These are phyloP conservation scores for Plectosphaerella plurivora DNA, from an alignment of 2,329 filamentous ascomycete genomes.

Conservation along the genomic window DNA sequence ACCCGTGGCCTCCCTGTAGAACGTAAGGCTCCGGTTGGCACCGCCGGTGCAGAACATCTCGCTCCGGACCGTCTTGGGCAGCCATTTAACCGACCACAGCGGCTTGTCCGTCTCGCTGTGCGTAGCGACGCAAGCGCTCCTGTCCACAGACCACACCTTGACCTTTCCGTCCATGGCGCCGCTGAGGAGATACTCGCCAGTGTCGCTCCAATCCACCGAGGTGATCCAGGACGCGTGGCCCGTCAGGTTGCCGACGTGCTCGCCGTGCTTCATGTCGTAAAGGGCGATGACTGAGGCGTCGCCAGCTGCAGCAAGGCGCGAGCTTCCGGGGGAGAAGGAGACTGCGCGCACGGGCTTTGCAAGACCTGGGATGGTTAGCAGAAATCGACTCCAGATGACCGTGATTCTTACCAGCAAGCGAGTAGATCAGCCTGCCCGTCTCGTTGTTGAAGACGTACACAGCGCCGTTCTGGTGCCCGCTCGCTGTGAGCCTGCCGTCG, in stretches of 20 bases:
- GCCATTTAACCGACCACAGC: conserved; percentile 80
- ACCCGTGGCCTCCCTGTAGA: conserved; percentile 82
- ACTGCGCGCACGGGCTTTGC: conserved; percentile 82
- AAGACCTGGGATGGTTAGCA: conserved; percentile 51
- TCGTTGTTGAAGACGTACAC: conserved; percentile 96
- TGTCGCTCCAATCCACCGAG: conserved; percentile 87
- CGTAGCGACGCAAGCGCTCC: conserved; percentile 80
- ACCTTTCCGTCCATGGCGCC: conserved; percentile 89
- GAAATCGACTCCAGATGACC: not conserved
- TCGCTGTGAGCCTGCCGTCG: conserved; percentile 83
- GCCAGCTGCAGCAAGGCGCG: conserved; percentile 81
- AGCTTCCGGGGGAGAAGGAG: conserved; percentile 81
- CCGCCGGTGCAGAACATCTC: conserved; percentile 77
- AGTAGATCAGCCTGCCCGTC: conserved; percentile 78
- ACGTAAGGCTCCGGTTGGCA: conserved; percentile 69
- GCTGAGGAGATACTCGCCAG: conserved; percentile 85
- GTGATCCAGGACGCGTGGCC: conserved; percentile 86
- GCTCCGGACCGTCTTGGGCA: conserved; percentile 65
- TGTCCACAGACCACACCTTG: conserved; percentile 92
- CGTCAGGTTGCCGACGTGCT: conserved; percentile 81
- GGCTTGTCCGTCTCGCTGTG: conserved; percentile 85
- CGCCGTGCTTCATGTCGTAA: conserved; percentile 88
- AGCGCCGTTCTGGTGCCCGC: conserved; percentile 86
- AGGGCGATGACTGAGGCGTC: conserved; percentile 85
- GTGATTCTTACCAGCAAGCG: conserved; percentile 63